These are phyloP conservation scores for Posidonia australis DNA, from an alignment of 106 monocot genomes.

Conservation along the genomic window DNA sequence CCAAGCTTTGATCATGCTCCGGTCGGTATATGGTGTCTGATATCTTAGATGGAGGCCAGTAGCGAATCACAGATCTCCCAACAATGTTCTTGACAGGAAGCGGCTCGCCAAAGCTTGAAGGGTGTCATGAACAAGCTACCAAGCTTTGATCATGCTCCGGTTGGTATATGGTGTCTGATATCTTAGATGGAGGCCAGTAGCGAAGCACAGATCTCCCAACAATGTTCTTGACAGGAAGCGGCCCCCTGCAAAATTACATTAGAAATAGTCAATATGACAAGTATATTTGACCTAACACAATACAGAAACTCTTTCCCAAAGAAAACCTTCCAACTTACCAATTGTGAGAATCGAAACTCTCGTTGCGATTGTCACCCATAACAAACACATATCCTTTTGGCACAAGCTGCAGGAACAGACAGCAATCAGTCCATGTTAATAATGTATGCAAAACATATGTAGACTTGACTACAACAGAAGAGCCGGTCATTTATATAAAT, in stretches of 20 bases:
- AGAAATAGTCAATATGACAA: background rate
- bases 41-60: constrained; percentile 90
- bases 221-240: constrained; percentile 78
- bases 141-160: constrained; percentile 9
- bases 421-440: background rate
- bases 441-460: too few relatives aligned
- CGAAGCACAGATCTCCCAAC: constrained; percentile 82
- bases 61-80: constrained; percentile 80
- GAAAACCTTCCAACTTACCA: constrained; percentile 36
- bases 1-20: constrained; percentile 2
- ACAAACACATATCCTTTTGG: constrained; percentile 91
- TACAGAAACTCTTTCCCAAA: background rate
- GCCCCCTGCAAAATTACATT: constrained; percentile 55
- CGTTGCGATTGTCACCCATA: constrained; percentile 84
- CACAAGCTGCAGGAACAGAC: constrained; percentile 46
- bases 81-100: constrained; percentile 79
- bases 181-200: constrained; percentile 90
- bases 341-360: constrained; percentile 93
- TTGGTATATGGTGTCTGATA: constrained; percentile 62
- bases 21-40: constrained; percentile 60
- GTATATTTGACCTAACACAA: background rate
- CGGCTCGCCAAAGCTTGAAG: constrained; percentile 21
- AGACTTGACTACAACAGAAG: too few relatives aligned
- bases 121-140: constrained; percentile 22
- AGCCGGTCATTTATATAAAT: too few relatives aligned